These are phyloP conservation scores for Mucuna pruriens DNA, from an alignment of 306 rosid species.

Conservation along the genomic window DNA sequence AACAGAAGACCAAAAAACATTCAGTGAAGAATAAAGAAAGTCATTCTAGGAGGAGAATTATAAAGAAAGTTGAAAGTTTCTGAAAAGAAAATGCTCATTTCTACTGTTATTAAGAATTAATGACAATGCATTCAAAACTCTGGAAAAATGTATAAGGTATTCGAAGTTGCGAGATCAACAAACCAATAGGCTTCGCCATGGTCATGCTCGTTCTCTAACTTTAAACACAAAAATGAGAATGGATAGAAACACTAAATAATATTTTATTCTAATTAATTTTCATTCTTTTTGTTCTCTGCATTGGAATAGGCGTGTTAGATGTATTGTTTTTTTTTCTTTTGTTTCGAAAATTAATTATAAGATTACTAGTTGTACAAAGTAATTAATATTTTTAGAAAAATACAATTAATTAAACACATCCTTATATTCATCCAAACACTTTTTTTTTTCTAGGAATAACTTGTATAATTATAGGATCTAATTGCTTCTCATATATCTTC, in stretches of 20 bases:
- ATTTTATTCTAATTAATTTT: too few species aligned
- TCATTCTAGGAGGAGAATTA: slow-evolving; percentile 22
- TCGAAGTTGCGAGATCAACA: slow-evolving; percentile 86
- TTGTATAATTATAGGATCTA: too few species aligned
- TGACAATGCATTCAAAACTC: slow-evolving; percentile 73
- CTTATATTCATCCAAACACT: too few species aligned
- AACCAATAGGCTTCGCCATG: slow-evolving; percentile 91
- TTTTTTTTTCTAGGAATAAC: too few species aligned
- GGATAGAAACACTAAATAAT: slow-evolving; percentile 38
- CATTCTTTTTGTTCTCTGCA: too few species aligned
- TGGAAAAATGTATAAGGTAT: slow-evolving; percentile 70
- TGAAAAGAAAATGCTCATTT: slow-evolving; percentile 56
- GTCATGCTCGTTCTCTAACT: slow-evolving; percentile 82
- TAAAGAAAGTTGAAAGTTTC: slow-evolving; percentile 16
- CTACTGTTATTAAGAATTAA: slow-evolving; percentile 85
- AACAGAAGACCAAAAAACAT: slow-evolving; percentile 18
- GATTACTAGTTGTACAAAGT: too few species aligned
- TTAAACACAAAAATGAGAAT: slow-evolving; percentile 38
- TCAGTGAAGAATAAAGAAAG: slow-evolving; percentile 16
- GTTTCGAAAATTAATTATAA: too few species aligned
- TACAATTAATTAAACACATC: too few species aligned
- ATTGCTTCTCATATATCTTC: too few species aligned
- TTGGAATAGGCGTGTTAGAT: too few species aligned
- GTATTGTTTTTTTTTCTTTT: too few species aligned
- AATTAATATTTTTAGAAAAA: too few species aligned